A percentile compares a stretch with the other conserved stretches of the same genome.
Evolutionary conservation across 2,329 filamentous ascomycete species (phyloP).

Genomic region (Aurifilum marmelostoma): DNA sequence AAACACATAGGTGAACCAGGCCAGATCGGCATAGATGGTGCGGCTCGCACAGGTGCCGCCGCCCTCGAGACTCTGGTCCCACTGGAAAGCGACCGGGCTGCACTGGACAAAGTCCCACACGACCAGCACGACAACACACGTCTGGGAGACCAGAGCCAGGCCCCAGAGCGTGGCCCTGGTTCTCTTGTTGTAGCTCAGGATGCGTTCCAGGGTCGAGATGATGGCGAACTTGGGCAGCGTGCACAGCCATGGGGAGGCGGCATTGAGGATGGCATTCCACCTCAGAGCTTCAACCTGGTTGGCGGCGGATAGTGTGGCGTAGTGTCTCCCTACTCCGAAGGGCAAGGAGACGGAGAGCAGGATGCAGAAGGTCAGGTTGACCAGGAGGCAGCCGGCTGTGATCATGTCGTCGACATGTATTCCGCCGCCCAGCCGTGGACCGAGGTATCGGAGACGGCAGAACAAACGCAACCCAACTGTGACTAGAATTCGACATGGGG

Average conservation of each 20-base stretch:
- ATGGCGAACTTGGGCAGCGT: conserved; percentile 41
- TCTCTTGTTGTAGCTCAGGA: conserved; percentile 37
- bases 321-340: conserved; percentile 37
- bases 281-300: conserved; percentile 32
- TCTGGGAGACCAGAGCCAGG: conserved; percentile 38
- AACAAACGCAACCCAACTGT: conserved; percentile 36
- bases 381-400: conserved; percentile 36
- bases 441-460: conserved; percentile 33
- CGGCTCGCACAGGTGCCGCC: conserved; percentile 34
- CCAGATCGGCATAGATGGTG: conserved; percentile 33
- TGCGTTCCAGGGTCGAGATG: conserved; percentile 38
- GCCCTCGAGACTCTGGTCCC: conserved; percentile 34
- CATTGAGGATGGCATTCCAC: conserved; percentile 39
- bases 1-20: conserved; percentile 38
- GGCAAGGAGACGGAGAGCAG: conserved; percentile 36
- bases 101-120: conserved; percentile 40
- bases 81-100: conserved; percentile 34
- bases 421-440: conserved; percentile 29
- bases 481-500: conserved; percentile 19
- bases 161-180: conserved; percentile 38
- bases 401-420: conserved; percentile 39
- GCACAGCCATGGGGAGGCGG: conserved; percentile 40
- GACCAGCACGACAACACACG: conserved; percentile 36
- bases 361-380: conserved; percentile 37
- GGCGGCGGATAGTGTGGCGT: conserved; percentile 28